These are phyloP conservation scores for Ammopiptanthus mongolicus DNA, from an alignment of 306 rosid species.

Conservation along the genomic window DNA sequence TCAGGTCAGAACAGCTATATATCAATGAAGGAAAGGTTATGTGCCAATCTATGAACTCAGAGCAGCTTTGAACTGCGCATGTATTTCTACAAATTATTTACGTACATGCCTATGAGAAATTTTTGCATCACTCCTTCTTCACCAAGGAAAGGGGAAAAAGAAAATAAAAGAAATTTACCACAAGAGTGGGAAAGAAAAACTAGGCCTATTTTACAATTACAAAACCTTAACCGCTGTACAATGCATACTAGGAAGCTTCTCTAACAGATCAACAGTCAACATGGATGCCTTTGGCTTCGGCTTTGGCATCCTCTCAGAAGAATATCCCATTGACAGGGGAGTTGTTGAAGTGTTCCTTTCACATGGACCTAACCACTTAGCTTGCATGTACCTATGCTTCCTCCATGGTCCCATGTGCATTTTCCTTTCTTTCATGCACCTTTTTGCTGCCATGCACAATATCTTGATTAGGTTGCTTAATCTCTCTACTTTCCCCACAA, in stretches of 20 bases:
- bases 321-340: slow-evolving; percentile 22
- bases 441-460: slow-evolving; percentile 62
- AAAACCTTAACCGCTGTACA: slow-evolving; percentile 55
- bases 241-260: slow-evolving; percentile 49
- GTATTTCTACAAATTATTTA: not conserved
- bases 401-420: slow-evolving; percentile 98
- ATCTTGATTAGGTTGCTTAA: slow-evolving; percentile 48
- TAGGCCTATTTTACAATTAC: slow-evolving; percentile 1
- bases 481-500: slow-evolving; percentile 79
- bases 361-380: slow-evolving; percentile 81
- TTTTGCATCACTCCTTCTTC: not conserved
- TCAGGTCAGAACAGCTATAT: no score
- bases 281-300: slow-evolving; percentile 58
- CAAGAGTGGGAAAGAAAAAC: no score
- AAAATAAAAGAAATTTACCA: not conserved
- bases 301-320: slow-evolving; percentile 27
- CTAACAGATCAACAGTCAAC: slow-evolving; percentile 80
- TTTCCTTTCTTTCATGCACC: slow-evolving; percentile 79
- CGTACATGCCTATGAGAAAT: not conserved
- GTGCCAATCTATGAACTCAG: not conserved
- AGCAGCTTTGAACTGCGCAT: not conserved
- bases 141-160: not conserved
- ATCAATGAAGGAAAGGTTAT: no score
- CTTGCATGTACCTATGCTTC: slow-evolving; percentile 74
- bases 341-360: slow-evolving; percentile 50